Evolutionary conservation across 164 flowering plant genomes (phyloP), one percentile per base, ranked within the genome.

Genomic region (Sextonia rubra): DNA sequence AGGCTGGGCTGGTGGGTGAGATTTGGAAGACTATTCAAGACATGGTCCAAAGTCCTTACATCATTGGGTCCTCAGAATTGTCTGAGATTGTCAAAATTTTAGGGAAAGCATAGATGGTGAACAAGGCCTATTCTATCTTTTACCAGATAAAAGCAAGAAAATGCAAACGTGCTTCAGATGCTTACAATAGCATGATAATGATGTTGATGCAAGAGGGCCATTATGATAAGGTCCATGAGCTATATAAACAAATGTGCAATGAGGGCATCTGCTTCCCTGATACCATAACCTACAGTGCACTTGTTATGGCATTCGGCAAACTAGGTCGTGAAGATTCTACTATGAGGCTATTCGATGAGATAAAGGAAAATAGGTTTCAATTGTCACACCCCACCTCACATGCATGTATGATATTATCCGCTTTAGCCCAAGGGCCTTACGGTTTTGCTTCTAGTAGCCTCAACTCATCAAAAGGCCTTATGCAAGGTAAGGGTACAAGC

Each of bases 201-300:
- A 87, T 89, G 91, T 78, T 94, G 76, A 86, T 94, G 91, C 91
- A 85, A 82, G 91, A 89, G 77, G 89, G 93, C 22, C 90, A 88
- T 67, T 80, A 83, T 68, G 97, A 90, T n/a, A 94, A 91, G 78
- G 86, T 94, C 63, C 88, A 88, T 69, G 97, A 94, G 84, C 86
- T 94, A 8, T 92, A 92, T 70, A 91, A 80, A 74, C 97, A 92
- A 77, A 92, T 94, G 97, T 94, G 98, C 75, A 85, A 80, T 74
- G 97, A 92, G 25, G 88, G 85, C 27, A 80, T 80, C 47, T 92
- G 97, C 76, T 81, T 83, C 6, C 96, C 98, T 15, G 94, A 94
- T 68, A 91, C 93, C 12, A 71, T 89, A 12, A 92, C 99, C 2
- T 94, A 92, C 72, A 85, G 86, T 82, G 87, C 87, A 12, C 93